Conservation (phyloP, 2,329 filamentous ascomycete species). For the Talaromyces amestolkiae region DNA sequence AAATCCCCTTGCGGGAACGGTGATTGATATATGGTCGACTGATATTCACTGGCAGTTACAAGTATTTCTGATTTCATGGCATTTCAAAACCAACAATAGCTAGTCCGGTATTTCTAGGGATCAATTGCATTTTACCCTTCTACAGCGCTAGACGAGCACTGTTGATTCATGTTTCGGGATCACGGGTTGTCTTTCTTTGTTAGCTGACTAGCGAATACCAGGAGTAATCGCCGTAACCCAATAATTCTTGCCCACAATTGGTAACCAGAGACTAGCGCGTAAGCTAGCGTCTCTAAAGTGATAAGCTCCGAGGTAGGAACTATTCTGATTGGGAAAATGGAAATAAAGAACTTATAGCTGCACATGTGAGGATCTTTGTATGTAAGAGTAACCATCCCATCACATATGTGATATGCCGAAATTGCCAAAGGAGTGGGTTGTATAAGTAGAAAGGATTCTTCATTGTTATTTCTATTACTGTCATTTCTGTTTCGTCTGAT, state of each 20-base stretch:
- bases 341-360: neutral
- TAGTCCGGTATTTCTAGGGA: neutral
- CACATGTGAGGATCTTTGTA: neutral
- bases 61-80: neutral
- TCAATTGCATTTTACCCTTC: neutral
- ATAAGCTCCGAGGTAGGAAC: neutral
- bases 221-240: neutral
- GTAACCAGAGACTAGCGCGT: neutral
- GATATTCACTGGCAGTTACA: constrained; percentile 31
- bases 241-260: neutral
- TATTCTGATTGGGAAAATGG: neutral
- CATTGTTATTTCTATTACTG: neutral
- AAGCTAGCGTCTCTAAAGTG: neutral
- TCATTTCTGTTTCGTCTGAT: neutral
- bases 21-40: constrained; percentile 21
- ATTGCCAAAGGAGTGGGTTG: neutral
- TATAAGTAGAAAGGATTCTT: neutral
- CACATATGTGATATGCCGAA: neutral
- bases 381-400: neutral
- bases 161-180: neutral
- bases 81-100: too few relatives aligned
- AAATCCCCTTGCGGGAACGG: constrained; percentile 32
- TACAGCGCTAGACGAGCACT: neutral
- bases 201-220: neutral
- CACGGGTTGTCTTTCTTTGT: neutral